Conservation (phyloP, 306 rosid species). For the Inga oerstediana region DNA sequence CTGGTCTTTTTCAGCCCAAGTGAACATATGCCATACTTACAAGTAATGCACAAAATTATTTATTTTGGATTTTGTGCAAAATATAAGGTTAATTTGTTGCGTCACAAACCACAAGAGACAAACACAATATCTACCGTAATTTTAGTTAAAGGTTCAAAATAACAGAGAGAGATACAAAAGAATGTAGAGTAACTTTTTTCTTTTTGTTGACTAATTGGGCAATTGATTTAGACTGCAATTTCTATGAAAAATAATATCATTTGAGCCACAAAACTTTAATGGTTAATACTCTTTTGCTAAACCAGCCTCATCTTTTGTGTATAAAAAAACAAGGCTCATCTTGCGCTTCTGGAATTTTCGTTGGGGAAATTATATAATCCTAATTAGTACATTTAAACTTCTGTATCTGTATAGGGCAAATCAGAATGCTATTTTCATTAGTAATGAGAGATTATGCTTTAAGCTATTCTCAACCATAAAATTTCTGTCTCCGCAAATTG, state of each 20-base stretch:
- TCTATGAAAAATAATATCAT: not conserved
- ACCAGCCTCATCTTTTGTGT: not conserved
- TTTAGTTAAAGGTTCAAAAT: not conserved
- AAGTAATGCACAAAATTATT: not conserved
- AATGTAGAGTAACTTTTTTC: not conserved
- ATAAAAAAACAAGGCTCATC: not conserved
- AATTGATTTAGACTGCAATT: not conserved
- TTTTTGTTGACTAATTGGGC: not conserved
- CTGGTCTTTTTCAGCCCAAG: not conserved
- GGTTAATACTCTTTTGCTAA: not conserved
- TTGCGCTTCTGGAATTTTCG: not conserved
- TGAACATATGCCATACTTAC: not conserved
- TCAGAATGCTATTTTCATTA: not conserved
- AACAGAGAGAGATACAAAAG: not conserved
- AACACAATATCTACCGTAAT: too few relatives aligned
- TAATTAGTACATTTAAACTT: not conserved
- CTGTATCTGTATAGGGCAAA: not conserved
- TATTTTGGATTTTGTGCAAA: not conserved
- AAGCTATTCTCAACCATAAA: not conserved
- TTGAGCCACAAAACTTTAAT: not conserved
- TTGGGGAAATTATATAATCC: not conserved
- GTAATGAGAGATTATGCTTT: not conserved
- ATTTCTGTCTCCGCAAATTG: not conserved
- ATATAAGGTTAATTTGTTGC: not conserved
- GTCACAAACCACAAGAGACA: not conserved